These are phyloP conservation scores for Naganishia vishniacii DNA, from an alignment of 768 basidiomycete species.

Conservation along the genomic window DNA sequence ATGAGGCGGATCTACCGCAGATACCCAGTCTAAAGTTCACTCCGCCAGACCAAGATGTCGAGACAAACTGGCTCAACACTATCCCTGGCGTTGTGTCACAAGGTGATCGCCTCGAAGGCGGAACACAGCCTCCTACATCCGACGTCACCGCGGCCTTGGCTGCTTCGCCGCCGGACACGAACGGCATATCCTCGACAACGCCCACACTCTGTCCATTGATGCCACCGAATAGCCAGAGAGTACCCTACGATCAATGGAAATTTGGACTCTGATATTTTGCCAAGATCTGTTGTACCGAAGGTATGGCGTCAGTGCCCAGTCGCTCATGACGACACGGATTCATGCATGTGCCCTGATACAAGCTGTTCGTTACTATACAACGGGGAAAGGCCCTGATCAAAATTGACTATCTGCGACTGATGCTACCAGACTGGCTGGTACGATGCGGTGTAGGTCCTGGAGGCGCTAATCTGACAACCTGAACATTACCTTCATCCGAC, in stretches of 20 bases:
- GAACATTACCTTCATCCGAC: constrained; percentile 63
- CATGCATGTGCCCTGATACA: background rate
- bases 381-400: background rate
- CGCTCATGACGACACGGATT: background rate
- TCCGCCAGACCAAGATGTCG: too few relatives aligned
- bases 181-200: too few relatives aligned
- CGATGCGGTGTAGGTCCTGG: constrained; percentile 14
- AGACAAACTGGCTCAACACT: too few relatives aligned
- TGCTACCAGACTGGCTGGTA: constrained; percentile 4
- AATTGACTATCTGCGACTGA: constrained; percentile 13
- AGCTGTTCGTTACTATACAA: background rate
- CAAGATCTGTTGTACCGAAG: background rate
- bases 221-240: background rate
- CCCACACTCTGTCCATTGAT: background rate
- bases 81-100: too few relatives aligned
- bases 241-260: constrained; percentile 6
- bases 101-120: too few relatives aligned
- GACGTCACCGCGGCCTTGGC: too few relatives aligned
- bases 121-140: too few relatives aligned
- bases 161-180: too few relatives aligned
- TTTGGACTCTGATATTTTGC: background rate
- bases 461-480: constrained; percentile 42
- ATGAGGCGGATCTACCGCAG: too few relatives aligned
- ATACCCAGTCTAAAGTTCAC: too few relatives aligned
- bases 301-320: background rate